Evolutionary conservation across 2,329 filamentous ascomycete genomes (phyloP).

Genomic region (Pseudopithomyces chartarum): DNA sequence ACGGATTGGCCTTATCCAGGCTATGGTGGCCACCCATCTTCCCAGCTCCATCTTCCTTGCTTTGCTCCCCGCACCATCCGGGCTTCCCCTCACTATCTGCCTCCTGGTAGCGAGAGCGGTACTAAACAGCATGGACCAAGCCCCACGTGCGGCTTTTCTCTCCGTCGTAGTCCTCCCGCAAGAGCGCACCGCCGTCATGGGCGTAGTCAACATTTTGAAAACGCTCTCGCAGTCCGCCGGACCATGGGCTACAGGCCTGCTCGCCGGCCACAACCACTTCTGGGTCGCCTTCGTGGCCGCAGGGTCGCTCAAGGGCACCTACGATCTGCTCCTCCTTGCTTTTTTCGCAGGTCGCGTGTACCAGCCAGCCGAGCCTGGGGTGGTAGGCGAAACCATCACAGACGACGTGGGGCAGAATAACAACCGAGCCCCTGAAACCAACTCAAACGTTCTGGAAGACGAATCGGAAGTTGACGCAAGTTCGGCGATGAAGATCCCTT

Average conservation of each 20-base stretch:
- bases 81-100: conserved; percentile 33
- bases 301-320: conserved; percentile 40
- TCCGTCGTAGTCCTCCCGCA: conserved; percentile 37
- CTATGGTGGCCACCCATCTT: conserved; percentile 46
- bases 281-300: conserved; percentile 48
- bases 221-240: conserved; percentile 42
- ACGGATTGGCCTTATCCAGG: conserved; percentile 60
- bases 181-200: conserved; percentile 47
- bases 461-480: conserved; percentile 5
- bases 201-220: conserved; percentile 46
- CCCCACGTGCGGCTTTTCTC: conserved; percentile 43
- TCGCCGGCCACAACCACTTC: conserved; percentile 39
- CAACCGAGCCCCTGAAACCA: conserved; percentile 4
- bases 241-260: conserved; percentile 41
- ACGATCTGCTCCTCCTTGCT: conserved; percentile 42
- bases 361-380: conserved; percentile 12
- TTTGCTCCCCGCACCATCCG: conserved; percentile 31
- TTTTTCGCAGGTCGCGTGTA: conserved; percentile 40
- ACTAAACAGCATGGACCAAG: conserved; percentile 46
- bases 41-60: conserved; percentile 43
- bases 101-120: conserved; percentile 37
- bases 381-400: background rate
- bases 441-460: conserved; percentile 6
- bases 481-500: conserved; percentile 7
- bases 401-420: conserved; percentile 1